Evolutionary conservation across 805 yeast species (phyloP).

Genomic region (Sporopachydermia quercuum): DNA sequence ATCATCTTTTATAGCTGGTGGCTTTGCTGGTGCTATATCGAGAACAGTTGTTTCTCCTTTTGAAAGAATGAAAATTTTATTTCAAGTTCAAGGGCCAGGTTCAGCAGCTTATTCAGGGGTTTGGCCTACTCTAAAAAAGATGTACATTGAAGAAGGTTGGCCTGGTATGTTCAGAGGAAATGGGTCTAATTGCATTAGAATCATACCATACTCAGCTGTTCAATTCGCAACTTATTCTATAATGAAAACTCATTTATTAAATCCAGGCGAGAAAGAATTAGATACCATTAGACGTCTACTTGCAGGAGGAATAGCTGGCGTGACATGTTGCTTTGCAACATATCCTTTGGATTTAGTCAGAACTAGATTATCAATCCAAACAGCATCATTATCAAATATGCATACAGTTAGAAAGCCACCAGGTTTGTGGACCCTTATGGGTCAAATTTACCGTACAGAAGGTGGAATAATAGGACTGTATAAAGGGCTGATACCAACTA

Average conservation of each 20-base stretch:
- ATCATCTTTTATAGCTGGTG: conserved; percentile 86
- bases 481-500: conserved; percentile 81
- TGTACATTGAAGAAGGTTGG: conserved; percentile 87
- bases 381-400: conserved; percentile 38
- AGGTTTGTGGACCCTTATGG: conserved; percentile 46
- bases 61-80: conserved; percentile 82
- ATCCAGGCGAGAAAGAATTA: conserved; percentile 21
- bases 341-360: conserved; percentile 88
- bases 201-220: conserved; percentile 88
- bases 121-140: conserved; percentile 54
- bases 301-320: conserved; percentile 76
- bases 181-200: conserved; percentile 76
- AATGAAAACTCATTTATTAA: conserved; percentile 29
- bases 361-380: conserved; percentile 79
- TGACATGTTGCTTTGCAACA: conserved; percentile 64
- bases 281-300: conserved; percentile 44
- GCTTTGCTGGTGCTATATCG: conserved; percentile 89
- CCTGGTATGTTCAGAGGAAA: conserved; percentile 84
- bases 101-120: conserved; percentile 47
- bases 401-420: conserved; percentile 36
- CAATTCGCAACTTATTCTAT: conserved; percentile 71
- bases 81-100: conserved; percentile 71
- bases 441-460: conserved; percentile 50
- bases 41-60: conserved; percentile 90
- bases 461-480: conserved; percentile 74